phyloP scores from a whole-genome alignment of 148 eudicot species.

The Silene uniflora region DNA sequence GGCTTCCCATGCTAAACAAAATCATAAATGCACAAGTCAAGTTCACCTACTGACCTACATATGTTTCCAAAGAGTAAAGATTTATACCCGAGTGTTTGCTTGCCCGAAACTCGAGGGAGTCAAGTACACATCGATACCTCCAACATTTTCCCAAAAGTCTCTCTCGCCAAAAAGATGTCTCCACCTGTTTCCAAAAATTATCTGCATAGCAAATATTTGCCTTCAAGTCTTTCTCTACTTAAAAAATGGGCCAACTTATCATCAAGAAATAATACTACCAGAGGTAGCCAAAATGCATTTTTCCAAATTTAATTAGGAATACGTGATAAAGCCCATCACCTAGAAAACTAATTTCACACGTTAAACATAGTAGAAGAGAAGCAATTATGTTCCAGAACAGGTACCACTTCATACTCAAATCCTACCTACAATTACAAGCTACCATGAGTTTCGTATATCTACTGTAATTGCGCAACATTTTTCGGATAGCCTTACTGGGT shows the following conservation, averaged over 20 bases:
- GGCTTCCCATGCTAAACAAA: neutral
- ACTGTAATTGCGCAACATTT: no score
- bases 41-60: neutral
- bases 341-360: no score
- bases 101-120: constrained; percentile 96
- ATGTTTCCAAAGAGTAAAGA: neutral
- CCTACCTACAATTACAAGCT: no score
- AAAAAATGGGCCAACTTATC: neutral
- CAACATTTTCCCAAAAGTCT: constrained; percentile 97
- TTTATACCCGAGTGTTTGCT: constrained; percentile 83
- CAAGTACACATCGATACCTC: constrained; percentile 96
- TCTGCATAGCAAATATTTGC: constrained; percentile 39
- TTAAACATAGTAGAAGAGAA: no score
- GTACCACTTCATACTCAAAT: no score
- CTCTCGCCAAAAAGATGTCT: constrained; percentile 90
- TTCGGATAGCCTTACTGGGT: no score
- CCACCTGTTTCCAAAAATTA: constrained; percentile 97
- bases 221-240: constrained; percentile 7
- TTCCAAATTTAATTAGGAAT: neutral
- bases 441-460: no score
- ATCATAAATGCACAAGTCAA: neutral
- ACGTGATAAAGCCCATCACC: no score
- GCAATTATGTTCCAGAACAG: no score
- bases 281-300: no score
- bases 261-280: no score